Evolutionary conservation across 352 stramenopile genomes (phyloP), one percentile per base, ranked within the genome.

Genomic region (Globisporangium mamillatum): DNA sequence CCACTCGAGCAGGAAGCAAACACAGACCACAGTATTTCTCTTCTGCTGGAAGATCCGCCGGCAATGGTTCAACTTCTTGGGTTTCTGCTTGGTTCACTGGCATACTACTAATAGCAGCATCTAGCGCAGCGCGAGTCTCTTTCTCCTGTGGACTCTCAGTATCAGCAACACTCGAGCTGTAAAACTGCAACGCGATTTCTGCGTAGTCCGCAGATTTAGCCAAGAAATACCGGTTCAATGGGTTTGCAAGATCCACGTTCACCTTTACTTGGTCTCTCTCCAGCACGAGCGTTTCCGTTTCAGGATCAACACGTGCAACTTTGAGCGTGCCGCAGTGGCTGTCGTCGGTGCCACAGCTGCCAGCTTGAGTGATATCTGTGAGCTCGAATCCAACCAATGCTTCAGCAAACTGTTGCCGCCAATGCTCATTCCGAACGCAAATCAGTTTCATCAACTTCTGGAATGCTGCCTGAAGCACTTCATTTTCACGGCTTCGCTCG

Each of bases 381-480:
- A 73, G 38, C 63, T 69, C 54, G 1, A 60, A 36, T 18, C 68
- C 68, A 32, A 69, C 36, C 9, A 73, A 34, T 29, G 68, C 62
- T 25, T 54, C 46, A 12, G 18, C 56, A 36, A 81, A 38, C 8
- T 66, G 54, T 5, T 24, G 44, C n/a, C n/a, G 20, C 3, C 38
- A 25, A 38, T 72, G 16, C 2, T 44, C 44, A 9, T 22, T 36
- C 14, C 66, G 24, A 54, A 41, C 44, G 57, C 65, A 60, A 24
- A 82, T 80, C 1, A 55, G 48, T 20, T 63, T 55, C 25, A 82
- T n/a, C 25, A 86, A 68, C 22, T 65, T 58, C 69, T 81, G 68
- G 60, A 86, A 86, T 12, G 70, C 74, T 24, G 32, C 27, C 29
- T 75, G 29, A 32, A 78, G 66, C 34, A 70, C 62, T 24, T 73